Percentiles rank a stretch among this genome's conserved stretches.
Conservation (phyloP, 2,329 filamentous ascomycete genomes). For the Botrytis aclada region DNA sequence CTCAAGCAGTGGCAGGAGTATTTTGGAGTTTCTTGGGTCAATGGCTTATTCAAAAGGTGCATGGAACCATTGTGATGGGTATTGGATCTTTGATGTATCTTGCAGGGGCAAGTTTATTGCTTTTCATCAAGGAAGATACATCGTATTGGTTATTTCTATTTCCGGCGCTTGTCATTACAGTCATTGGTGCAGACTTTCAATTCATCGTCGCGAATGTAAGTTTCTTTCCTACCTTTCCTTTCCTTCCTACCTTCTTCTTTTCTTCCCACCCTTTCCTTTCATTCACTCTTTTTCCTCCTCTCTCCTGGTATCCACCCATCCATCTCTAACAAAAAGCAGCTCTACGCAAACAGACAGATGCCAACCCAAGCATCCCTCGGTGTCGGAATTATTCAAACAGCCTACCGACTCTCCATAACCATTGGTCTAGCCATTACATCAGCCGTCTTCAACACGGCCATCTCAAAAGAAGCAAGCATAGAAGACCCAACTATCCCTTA, state of each 20-base stretch:
- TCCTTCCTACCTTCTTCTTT: background rate
- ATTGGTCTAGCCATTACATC: conserved; percentile 61
- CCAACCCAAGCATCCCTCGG: conserved; percentile 60
- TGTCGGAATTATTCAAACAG: conserved; percentile 66
- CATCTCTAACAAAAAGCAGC: conserved; percentile 41
- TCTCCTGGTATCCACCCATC: rapidly evolving
- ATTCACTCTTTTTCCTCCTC: background rate
- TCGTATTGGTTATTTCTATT: conserved; percentile 66
- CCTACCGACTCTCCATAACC: conserved; percentile 47
- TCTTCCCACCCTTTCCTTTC: background rate
- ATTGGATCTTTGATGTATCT: conserved; percentile 43
- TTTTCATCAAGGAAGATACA: conserved; percentile 52
- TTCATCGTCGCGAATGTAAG: conserved; percentile 67
- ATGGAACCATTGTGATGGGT: conserved; percentile 60
- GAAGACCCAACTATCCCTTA: conserved; percentile 50
- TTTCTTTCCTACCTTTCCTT: conserved; percentile 12
- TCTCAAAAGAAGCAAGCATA: background rate
- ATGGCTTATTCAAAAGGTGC: conserved; percentile 58
- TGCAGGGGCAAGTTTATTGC: conserved; percentile 48
- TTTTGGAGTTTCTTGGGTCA: conserved; percentile 62
- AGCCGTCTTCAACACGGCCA: conserved; percentile 46
- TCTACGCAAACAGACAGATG: conserved; percentile 67
- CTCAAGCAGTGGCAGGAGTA: conserved; percentile 62
- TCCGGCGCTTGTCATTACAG: conserved; percentile 56
- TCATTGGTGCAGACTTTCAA: conserved; percentile 65